A percentile compares a stretch with the other conserved stretches of the same genome.
Conservation (phyloP, 2,329 filamentous ascomycete genomes). For the Didymella pinodella region DNA sequence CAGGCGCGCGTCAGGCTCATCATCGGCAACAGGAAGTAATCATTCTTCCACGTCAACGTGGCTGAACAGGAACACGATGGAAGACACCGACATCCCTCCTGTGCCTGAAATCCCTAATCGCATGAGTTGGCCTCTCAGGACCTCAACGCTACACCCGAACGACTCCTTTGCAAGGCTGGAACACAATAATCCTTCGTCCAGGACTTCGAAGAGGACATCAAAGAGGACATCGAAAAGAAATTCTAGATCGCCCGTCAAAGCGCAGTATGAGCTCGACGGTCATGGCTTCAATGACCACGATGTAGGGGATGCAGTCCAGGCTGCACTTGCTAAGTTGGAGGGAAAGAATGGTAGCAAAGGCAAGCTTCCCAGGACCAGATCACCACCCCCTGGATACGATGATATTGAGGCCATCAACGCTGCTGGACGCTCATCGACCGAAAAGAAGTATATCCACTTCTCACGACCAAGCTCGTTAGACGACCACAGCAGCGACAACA, state of each 20-base stretch:
- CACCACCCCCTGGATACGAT: conserved; percentile 15
- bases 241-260: conserved; percentile 12
- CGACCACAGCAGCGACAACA: not conserved
- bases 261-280: conserved; percentile 26
- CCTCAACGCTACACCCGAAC: conserved; percentile 8
- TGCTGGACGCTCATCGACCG: conserved; percentile 9
- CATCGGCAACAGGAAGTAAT: conserved; percentile 18
- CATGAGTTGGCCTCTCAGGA: conserved; percentile 16
- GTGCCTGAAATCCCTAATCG: conserved; percentile 36
- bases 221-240: conserved; percentile 7
- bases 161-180: conserved; percentile 24
- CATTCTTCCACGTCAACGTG: conserved; percentile 27
- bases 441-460: conserved; percentile 18
- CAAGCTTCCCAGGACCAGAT: conserved; percentile 11
- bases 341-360: conserved; percentile 24
- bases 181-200: conserved; percentile 19
- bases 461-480: conserved; percentile 11
- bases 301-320: conserved; percentile 29
- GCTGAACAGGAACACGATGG: conserved; percentile 28
- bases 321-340: conserved; percentile 33
- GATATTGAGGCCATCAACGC: conserved; percentile 11
- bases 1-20: conserved; percentile 37
- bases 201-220: not conserved
- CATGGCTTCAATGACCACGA: conserved; percentile 32
- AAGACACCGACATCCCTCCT: conserved; percentile 32